A percentile compares a stretch with the other conserved stretches of the same genome.
These are phyloP conservation scores for Ustulina deusta DNA, from an alignment of 2,329 filamentous ascomycete species.

Conservation along the genomic window DNA sequence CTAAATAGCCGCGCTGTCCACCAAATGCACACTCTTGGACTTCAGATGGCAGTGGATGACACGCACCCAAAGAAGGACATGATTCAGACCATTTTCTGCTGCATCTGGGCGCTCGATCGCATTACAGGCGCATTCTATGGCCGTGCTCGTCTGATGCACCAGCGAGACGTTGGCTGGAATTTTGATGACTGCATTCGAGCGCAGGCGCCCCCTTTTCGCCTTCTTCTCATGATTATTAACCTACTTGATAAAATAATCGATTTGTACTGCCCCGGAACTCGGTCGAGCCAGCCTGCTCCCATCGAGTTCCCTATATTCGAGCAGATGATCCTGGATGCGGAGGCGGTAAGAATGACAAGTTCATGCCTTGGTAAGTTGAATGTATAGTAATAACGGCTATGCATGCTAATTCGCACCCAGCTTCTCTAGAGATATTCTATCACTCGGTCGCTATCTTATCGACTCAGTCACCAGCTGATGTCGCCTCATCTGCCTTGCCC, in stretches of 20 bases:
- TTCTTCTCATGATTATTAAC: conserved; percentile 66
- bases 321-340: conserved; percentile 67
- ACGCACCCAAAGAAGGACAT: conserved; percentile 55
- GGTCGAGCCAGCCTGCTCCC: conserved; percentile 60
- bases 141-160: conserved; percentile 69
- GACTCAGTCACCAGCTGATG: conserved; percentile 63
- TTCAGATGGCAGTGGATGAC: conserved; percentile 61
- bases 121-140: conserved; percentile 71
- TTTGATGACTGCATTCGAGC: conserved; percentile 63
- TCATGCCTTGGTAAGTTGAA: conserved; percentile 60
- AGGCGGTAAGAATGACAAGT: conserved; percentile 62
- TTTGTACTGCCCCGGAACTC: conserved; percentile 68
- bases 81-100: conserved; percentile 63
- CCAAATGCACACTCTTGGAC: conserved; percentile 67
- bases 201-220: conserved; percentile 66
- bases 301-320: conserved; percentile 69
- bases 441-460: conserved; percentile 73
- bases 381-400: not conserved
- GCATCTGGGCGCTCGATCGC: conserved; percentile 71
- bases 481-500: conserved; percentile 56
- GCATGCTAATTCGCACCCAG: conserved; percentile 53
- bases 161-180: conserved; percentile 68
- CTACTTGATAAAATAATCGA: conserved; percentile 70
- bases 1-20: conserved; percentile 67
- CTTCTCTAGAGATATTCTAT: conserved; percentile 72